Evolutionary conservation across 1,139 yeast species (phyloP).

Genomic region (Blastobotrys petasosporus): DNA sequence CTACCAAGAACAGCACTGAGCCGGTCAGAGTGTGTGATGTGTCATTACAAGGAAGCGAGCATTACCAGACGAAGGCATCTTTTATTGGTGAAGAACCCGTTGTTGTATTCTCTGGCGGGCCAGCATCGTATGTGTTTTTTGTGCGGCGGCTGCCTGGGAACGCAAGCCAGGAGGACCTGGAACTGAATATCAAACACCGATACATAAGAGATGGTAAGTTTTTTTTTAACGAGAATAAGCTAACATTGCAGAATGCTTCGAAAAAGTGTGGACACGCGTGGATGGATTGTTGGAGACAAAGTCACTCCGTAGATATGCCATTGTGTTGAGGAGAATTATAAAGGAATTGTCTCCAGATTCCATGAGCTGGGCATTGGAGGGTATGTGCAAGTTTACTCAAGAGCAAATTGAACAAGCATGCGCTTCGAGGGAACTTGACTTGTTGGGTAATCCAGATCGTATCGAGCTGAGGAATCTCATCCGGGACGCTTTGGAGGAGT

Average conservation of each 20-base stretch:
- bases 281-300: slow-evolving; percentile 29
- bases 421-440: no score
- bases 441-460: no score
- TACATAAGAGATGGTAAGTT: slow-evolving; percentile 22
- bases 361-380: slow-evolving; percentile 1
- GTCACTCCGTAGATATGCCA: slow-evolving; percentile 8
- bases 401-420: no score
- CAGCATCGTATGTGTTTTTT: slow-evolving; percentile 55
- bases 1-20: slow-evolving; percentile 45
- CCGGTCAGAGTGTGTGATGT: slow-evolving; percentile 54
- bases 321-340: slow-evolving; percentile 10
- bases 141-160: slow-evolving; percentile 32
- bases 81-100: slow-evolving; percentile 31
- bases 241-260: slow-evolving; percentile 14
- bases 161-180: slow-evolving; percentile 14
- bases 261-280: slow-evolving; percentile 16
- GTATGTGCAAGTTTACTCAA: no score
- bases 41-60: slow-evolving; percentile 37
- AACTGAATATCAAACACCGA: slow-evolving; percentile 19
- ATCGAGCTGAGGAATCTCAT: no score
- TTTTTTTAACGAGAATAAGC: neutral
- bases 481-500: no score
- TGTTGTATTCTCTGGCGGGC: slow-evolving; percentile 64
- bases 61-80: slow-evolving; percentile 39
- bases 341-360: slow-evolving; percentile 7